phyloP scores from a whole-genome alignment of 106 monocot genomes.

The Platanthera guangdongensis region DNA sequence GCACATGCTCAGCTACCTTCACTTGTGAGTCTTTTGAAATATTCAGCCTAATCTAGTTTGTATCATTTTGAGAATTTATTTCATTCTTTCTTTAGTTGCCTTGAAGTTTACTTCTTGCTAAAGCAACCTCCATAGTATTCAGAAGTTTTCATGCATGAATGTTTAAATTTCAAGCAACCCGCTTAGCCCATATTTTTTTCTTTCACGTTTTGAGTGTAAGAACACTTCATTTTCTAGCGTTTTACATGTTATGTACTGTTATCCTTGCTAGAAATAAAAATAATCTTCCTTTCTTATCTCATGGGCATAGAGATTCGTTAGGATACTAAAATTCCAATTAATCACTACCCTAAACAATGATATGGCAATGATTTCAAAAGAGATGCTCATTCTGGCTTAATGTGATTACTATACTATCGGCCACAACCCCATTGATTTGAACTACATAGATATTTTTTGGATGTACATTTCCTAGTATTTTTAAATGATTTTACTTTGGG shows the following conservation, averaged over 20 bases:
- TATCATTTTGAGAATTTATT: neutral
- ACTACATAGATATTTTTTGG: too few relatives aligned
- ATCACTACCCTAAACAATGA: too few relatives aligned
- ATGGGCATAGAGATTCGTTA: neutral
- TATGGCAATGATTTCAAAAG: too few relatives aligned
- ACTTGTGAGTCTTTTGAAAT: constrained; percentile 39
- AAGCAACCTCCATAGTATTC: neutral
- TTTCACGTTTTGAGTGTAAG: too few relatives aligned
- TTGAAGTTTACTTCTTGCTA: neutral
- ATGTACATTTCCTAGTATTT: too few relatives aligned
- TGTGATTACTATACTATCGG: too few relatives aligned
- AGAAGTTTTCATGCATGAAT: neutral
- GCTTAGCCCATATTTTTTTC: too few relatives aligned
- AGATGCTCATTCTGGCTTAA: too few relatives aligned
- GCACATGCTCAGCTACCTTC: constrained; percentile 80
- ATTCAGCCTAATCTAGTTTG: neutral
- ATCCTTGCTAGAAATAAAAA: neutral
- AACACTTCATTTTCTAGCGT: neutral
- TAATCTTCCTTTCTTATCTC: neutral
- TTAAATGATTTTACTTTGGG: too few relatives aligned
- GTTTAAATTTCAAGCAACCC: neutral
- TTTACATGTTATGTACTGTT: neutral
- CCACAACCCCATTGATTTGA: too few relatives aligned
- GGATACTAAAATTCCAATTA: neutral
- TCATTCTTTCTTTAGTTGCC: neutral